These are phyloP conservation scores for Hansfordia pulvinata DNA, from an alignment of 2,329 filamentous ascomycete species.

Conservation along the genomic window DNA sequence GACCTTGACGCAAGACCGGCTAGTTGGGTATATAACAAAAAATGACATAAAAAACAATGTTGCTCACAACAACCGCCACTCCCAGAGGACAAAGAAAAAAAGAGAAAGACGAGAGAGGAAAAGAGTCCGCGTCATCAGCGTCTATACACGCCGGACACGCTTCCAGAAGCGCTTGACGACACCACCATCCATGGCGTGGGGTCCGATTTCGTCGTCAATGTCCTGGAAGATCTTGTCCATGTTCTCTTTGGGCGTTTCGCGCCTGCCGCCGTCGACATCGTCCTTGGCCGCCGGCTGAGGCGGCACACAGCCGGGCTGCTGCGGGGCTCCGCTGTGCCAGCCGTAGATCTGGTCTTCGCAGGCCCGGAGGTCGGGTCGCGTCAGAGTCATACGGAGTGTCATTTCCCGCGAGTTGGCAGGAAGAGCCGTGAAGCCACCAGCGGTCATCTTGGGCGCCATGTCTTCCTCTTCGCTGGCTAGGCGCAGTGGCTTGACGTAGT, in stretches of 20 bases:
- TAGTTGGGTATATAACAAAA: too few species aligned
- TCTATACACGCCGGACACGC: slow-evolving; percentile 41
- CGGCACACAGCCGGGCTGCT: slow-evolving; percentile 12
- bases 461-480: slow-evolving; percentile 13
- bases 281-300: too few species aligned
- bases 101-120: too few species aligned
- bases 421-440: slow-evolving; percentile 33
- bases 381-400: slow-evolving; percentile 93
- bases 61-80: too few species aligned
- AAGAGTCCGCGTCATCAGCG: too few species aligned
- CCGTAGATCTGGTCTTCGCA: slow-evolving; percentile 60
- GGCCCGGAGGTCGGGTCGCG: slow-evolving; percentile 71
- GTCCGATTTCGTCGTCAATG: slow-evolving; percentile 34
- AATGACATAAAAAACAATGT: too few species aligned
- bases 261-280: too few species aligned
- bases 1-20: too few species aligned
- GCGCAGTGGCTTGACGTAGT: slow-evolving; percentile 14
- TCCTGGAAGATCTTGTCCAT: slow-evolving; percentile 39
- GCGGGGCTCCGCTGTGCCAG: slow-evolving; percentile 37
- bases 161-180: slow-evolving; percentile 54
- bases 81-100: too few species aligned
- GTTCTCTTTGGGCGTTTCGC: slow-evolving; percentile 31
- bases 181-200: slow-evolving; percentile 31
- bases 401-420: slow-evolving; percentile 63
- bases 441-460: slow-evolving; percentile 16